Evolutionary conservation across 495 filamentous ascomycete species (phyloP), one percentile per base, ranked within the genome.

Genomic region (Trypethelium eluteriae): DNA sequence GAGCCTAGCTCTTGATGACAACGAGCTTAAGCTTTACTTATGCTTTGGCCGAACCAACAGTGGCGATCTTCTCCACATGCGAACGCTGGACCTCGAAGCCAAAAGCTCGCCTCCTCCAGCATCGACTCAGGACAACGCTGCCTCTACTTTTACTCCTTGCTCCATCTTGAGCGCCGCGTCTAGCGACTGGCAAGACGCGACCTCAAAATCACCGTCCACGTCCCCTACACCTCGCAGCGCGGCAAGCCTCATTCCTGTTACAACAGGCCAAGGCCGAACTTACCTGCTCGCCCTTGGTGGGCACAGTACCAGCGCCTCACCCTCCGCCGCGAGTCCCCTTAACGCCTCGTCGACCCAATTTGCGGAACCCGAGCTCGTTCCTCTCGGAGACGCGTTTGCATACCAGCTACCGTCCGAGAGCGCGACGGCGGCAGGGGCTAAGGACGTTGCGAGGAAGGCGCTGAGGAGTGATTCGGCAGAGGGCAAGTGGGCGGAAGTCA

Each of bases 401-500:
- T 72, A 75, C 57, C 74, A 76, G 56, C 66, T 88, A 9, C 76
- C 82, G 69, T 73, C 81, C 0, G 76, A 70, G 83, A 78, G 80
- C 47, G 78, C 78, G 75, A 81, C 78, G 7, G 75, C 80, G 10
- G 84, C 84, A 6, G 78, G 76, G 56, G 67, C 85, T 35, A 80
- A 81, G 35, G 83, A 87, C 66, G 78, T 79, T 9, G 64, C 68
- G 46, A 62, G 71, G 35, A 9, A 57, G 38, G 44, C 39, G 12
- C 64, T 78, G 32, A 70, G 67, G 38, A 69, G 47, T 63, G 70
- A 72, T 11, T 76, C 72, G 57, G 46, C 47, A 44, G 70, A 68
- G 74, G 81, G 77, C 1, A 73, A 72, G 66, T 88, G 85, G 85
- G 74, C 71, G 14, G 76, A 77, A 50, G 80, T 83, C 6, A 63